Conservation (phyloP, 495 filamentous ascomycete species). For the Emericellopsis terricola region DNA sequence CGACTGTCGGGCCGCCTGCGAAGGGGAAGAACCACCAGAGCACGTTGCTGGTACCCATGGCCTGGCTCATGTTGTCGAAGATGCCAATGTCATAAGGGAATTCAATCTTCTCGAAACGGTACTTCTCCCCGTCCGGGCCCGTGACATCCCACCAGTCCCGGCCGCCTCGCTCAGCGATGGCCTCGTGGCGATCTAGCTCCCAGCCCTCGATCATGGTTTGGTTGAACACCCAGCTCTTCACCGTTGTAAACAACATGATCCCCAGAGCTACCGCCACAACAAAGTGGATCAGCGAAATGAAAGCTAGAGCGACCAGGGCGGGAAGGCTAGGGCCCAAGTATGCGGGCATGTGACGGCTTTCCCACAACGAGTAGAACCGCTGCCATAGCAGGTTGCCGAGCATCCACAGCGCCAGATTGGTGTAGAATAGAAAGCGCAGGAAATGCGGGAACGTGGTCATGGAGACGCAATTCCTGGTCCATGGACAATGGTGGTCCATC, state of each 20-base stretch:
- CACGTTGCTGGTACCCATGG: constrained; percentile 44
- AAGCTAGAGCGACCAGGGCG: constrained; percentile 47
- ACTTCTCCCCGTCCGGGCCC: constrained; percentile 5
- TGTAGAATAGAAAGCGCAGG: constrained; percentile 69
- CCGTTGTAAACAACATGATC: constrained; percentile 38
- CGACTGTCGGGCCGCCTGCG: constrained; percentile 18
- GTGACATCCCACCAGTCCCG: constrained; percentile 8
- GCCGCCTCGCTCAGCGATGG: constrained; percentile 46
- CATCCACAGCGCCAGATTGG: constrained; percentile 46
- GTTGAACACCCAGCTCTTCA: constrained; percentile 23
- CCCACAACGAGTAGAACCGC: constrained; percentile 46
- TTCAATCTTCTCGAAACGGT: constrained; percentile 47
- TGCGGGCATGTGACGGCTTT: constrained; percentile 46
- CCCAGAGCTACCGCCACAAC: constrained; percentile 45
- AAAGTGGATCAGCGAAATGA: constrained; percentile 41
- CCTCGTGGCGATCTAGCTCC: constrained; percentile 79
- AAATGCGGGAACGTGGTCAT: constrained; percentile 82
- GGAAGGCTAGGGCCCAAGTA: constrained; percentile 58
- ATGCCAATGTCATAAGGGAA: constrained; percentile 90
- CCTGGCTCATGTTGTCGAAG: constrained; percentile 55
- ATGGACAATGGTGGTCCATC: constrained; percentile 99
- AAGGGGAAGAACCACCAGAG: constrained; percentile 30
- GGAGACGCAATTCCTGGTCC: constrained; percentile 88
- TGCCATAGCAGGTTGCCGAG: constrained; percentile 39
- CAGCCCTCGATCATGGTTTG: constrained; percentile 79